Evolutionary conservation across 306 rosid genomes (phyloP), one percentile per base, ranked within the genome.

Genomic region (Cucurbita moschata): DNA sequence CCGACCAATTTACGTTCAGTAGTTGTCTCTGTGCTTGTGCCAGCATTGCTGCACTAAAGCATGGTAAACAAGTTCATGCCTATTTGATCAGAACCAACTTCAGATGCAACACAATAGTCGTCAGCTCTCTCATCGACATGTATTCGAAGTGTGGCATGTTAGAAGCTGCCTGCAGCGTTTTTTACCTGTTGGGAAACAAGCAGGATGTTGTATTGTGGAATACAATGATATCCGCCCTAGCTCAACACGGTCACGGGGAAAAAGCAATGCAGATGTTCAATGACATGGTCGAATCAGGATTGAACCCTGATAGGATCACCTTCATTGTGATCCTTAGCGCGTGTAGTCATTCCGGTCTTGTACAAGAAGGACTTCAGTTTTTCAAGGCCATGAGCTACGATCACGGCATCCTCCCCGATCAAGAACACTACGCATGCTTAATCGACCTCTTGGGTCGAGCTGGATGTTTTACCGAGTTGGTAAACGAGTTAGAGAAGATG

Each of bases 11-110:
- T 84, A 92, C 96, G 18, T 84, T 84, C 68, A 90, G 96, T 77
- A 86, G 87, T 77, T 88, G 96, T 74, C 83, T 92, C 67, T 83
- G 83, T 72, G 96, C 98, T 60, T 92, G 96, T 72, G 90, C 96
- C 21, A 68, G 68, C 68, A 72, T 84, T 75, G 84, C 86, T 82
- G 85, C 92, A 13, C 72, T 90, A 18, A 85, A 83, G 80, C 89
- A 85, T 50, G 96, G 96, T 40, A 87, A 84, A 75, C 86, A 90
- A 78, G 42, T 92, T 59, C 98, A 90, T 60, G 87, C 85, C 0
- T 80, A 40, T 87, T 82, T 92, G 78, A 54, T 86, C 64, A 79
- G 87, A 64, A 80, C 79, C 81, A 81, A 84, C 80, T 79, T 90
- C 65, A 87, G 83, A 77, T 82, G 87, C 76, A 92, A 81, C 79